These are phyloP conservation scores for Trametes cinnabarina DNA, from an alignment of 768 basidiomycete genomes.

Conservation along the genomic window DNA sequence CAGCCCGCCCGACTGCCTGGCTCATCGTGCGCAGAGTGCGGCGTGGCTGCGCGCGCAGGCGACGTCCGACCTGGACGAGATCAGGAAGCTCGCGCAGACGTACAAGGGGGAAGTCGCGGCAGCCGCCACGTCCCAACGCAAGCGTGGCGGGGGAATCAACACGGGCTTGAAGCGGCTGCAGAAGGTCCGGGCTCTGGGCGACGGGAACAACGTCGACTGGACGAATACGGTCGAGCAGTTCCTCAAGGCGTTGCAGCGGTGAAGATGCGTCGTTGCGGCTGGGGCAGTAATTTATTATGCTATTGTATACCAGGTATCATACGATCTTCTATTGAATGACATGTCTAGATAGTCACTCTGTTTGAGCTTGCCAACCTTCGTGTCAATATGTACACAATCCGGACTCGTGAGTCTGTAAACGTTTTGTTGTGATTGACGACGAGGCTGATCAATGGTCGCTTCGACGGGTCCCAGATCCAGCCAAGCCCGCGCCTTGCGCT, in stretches of 20 bases:
- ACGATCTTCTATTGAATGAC: background rate
- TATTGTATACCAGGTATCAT: slow-evolving; percentile 2
- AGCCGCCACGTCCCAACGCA: slow-evolving; percentile 29
- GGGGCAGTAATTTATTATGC: slow-evolving; percentile 14
- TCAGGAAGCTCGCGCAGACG: slow-evolving; percentile 63
- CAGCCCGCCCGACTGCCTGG: slow-evolving; percentile 54
- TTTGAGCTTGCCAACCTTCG: too few species aligned
- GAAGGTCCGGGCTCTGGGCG: slow-evolving; percentile 18
- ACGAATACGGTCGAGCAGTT: slow-evolving; percentile 23
- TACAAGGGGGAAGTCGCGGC: slow-evolving; percentile 32
- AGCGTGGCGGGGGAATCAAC: background rate
- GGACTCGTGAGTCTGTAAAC: too few species aligned
- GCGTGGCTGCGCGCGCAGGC: slow-evolving; percentile 79
- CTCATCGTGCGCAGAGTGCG: slow-evolving; percentile 60
- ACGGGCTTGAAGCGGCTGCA: slow-evolving; percentile 14
- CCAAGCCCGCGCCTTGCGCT: too few species aligned
- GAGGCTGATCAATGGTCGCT: too few species aligned
- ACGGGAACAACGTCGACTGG: slow-evolving; percentile 25
- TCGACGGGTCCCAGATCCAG: too few species aligned
- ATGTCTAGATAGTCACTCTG: too few species aligned
- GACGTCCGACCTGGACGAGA: slow-evolving; percentile 65
- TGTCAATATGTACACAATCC: too few species aligned
- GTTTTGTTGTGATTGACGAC: too few species aligned
- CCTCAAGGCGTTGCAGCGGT: slow-evolving; percentile 10
- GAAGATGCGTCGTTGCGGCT: background rate